Evolutionary conservation across 345 rosid genomes (phyloP).

Genomic region (Populus ilicifolia): DNA sequence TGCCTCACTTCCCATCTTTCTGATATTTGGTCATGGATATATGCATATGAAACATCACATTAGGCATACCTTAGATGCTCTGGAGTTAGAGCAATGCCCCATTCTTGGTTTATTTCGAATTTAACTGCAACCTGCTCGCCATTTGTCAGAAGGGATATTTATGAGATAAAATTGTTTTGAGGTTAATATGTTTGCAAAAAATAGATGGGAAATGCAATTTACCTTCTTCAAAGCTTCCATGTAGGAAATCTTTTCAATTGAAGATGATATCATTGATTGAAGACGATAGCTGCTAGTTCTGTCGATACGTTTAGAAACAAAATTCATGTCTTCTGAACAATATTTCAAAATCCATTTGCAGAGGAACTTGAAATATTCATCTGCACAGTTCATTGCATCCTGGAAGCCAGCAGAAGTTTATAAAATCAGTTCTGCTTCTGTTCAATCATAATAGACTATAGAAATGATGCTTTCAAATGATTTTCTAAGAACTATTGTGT

Average conservation of each 20-base stretch:
- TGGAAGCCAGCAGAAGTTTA: conserved; percentile 22
- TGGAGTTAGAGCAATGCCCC: conserved; percentile 61
- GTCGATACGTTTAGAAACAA: conserved; percentile 59
- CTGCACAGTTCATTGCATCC: conserved; percentile 83
- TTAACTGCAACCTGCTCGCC: conserved; percentile 41
- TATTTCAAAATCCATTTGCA: conserved; percentile 69
- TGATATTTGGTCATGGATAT: background rate
- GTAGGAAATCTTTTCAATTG: conserved; percentile 56
- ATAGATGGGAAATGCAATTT: background rate
- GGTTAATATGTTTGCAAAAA: background rate
- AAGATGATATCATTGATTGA: conserved; percentile 35
- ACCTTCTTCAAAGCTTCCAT: conserved; percentile 67
- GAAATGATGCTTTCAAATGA: too few species aligned
- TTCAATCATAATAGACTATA: too few species aligned
- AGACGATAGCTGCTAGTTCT: conserved; percentile 47
- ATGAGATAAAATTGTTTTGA: background rate
- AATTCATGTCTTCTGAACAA: conserved; percentile 59
- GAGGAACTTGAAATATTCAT: conserved; percentile 62
- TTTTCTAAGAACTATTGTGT: too few species aligned
- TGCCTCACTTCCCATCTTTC: background rate
- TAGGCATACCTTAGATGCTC: conserved; percentile 70
- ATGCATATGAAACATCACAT: background rate
- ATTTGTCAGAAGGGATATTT: background rate
- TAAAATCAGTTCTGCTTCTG: background rate
- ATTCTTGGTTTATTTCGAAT: conserved; percentile 53